phyloP scores from a whole-genome alignment of 345 rosid species.

The Euphorbia tirucalli region DNA sequence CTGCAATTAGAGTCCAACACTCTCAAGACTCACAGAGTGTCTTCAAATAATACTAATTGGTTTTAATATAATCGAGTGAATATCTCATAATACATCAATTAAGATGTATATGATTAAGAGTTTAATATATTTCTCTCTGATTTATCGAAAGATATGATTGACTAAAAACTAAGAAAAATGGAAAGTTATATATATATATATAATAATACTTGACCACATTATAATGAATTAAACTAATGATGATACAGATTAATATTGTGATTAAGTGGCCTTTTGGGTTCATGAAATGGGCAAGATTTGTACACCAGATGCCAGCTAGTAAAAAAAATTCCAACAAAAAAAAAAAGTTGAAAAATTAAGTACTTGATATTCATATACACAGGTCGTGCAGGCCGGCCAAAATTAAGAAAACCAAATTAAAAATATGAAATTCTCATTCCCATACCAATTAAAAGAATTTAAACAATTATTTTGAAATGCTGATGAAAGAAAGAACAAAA shows the following conservation, averaged over 20 bases:
- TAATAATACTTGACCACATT: not conserved
- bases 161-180: too few species aligned
- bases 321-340: not conserved
- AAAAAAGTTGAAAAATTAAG: not conserved
- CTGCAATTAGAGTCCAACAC: too few species aligned
- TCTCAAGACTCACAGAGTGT: too few species aligned
- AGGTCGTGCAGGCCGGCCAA: constrained; percentile 15
- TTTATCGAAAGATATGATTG: too few species aligned
- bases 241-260: not conserved
- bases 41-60: too few species aligned
- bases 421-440: constrained; percentile 1
- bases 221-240: not conserved
- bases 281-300: not conserved
- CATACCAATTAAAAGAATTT: not conserved
- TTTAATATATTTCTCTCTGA: too few species aligned
- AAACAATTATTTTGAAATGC: not conserved
- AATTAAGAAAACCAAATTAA: not conserved
- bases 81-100: too few species aligned
- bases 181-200: too few species aligned
- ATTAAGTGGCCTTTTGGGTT: constrained; percentile 9
- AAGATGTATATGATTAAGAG: too few species aligned
- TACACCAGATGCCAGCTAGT: constrained; percentile 19
- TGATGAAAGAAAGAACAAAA: constrained; percentile 11
- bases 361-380: not conserved
- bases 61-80: too few species aligned